Evolutionary conservation across 768 basidiomycete genomes (phyloP), one percentile per base, ranked within the genome.

Genomic region (Mrakia frigida): DNA sequence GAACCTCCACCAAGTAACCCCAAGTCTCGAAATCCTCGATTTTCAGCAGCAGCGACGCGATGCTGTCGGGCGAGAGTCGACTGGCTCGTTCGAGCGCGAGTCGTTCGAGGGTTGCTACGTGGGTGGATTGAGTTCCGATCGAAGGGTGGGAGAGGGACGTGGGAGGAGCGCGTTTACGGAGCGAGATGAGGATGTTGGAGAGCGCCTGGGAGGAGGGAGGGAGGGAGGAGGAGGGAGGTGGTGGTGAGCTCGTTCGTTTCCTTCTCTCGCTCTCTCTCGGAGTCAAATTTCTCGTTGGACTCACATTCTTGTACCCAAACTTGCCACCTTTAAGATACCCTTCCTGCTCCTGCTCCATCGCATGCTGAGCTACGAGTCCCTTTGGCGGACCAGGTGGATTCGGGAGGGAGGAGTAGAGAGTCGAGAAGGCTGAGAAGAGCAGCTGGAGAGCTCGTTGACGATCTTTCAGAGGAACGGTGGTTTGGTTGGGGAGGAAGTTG

Each of bases 281-380:
- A n/a, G n/a, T n/a, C n/a, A n/a, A n/a, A n/a, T n/a, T 2, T 46
- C 14, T 46, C 16, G 46, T 21, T 18, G 1, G 3, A 80, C 88
- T 78, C 81, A 92, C 92, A 84, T 91, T 91, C 70, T 92, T 90
- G 83, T 96, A 96, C 0, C 92, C 92, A 67, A 88, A 82, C 83
- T 92, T 93, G 72, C 86, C 90, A 0, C 91, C 88, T 78, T 88
- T 89, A 35, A 85, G 86, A 83, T 93, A 94, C 0, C 93, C 86
- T 77, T 93, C 90, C 46, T 88, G 87, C 81, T 96, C 94, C 80
- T 96, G 93, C 69, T 85, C 87, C 14, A 93, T 86, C 5, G 94
- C 89, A 83, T 96, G 91, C 73, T 92, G 89, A 0, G 89, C 84
- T 0, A 70, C 71, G 25, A 77, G 50, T 16, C 43, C 21, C 11